Base-by-base conservation (phyloP, 257 asterid genomes). In the Ophiorrhiza pumila region DNA sequence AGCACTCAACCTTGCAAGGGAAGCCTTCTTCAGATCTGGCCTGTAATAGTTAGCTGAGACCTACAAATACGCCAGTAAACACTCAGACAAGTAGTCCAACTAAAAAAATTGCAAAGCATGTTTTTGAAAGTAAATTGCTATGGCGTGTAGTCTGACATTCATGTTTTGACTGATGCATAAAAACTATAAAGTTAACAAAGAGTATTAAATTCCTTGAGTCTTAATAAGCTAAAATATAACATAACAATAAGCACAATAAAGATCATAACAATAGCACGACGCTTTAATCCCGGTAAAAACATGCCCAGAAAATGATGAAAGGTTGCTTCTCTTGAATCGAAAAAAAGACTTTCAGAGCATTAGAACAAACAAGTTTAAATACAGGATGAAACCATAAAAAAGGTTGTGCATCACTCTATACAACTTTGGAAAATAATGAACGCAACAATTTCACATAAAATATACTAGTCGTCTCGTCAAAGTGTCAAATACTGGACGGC, bases 21-120 rank as follows among this genome's bases (percentile, higher is more conserved):
- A 96, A 18, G 98, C 96, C 86, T 89, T 89, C 90, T 87, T 93
- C 85, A 91, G 71, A 74, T 93, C 98, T 17, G 96, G 97, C 86
- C 97, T 84, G 81, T 91, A 93, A 35, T 89, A 81, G 85, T 93
- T 93, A 72, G 86, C 90, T 39, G 80, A 85, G 67, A 93, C 96
- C 97, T 93, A 77, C 76, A 59, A 22, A 3, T 23, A 22, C 58
- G 49, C 20, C 13, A 43, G 13, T 31, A 43, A 62, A 22, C 15
- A 31, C 29, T 4, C 69, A 37, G 32, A 65, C 41, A 27, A 9
- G 0, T 17, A 7, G 7, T 0, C 10, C 1, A 17, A 5, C 35
- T 42, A 7, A n/a, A 46, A 7, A n/a, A 22, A 57, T 34, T 56
- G n/a, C 39, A 22, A 35, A 35, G 2, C 23, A 35, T n/a, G n/a